A percentile compares a stretch with the other conserved stretches of the same genome.
phyloP scores from a whole-genome alignment of 2,329 filamentous ascomycete genomes.

The Neonectria punicea region DNA sequence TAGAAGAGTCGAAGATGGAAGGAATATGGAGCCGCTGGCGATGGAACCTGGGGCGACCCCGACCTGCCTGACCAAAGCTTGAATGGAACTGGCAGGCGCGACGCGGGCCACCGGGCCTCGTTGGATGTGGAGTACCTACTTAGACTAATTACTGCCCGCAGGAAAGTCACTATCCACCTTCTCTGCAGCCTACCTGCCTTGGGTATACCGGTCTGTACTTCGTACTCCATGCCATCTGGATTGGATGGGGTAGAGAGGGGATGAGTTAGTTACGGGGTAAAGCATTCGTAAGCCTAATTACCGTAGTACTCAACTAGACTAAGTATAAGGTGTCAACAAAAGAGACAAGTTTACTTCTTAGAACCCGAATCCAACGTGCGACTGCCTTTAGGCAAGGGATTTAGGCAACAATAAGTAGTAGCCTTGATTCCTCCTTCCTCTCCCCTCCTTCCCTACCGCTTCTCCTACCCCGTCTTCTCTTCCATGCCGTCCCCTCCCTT shows the following conservation, averaged over 20 bases:
- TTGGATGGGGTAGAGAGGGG: neutral
- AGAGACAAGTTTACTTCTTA: neutral
- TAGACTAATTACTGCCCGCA: neutral
- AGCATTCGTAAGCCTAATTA: neutral
- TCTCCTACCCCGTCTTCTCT: slow-evolving; percentile 9
- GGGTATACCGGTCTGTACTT: neutral
- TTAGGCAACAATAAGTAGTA: slow-evolving; percentile 30
- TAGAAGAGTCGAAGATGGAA: neutral
- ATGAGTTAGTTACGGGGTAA: neutral
- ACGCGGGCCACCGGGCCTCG: slow-evolving; percentile 12
- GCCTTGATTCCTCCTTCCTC: slow-evolving; percentile 35
- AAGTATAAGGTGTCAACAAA: too few relatives aligned
- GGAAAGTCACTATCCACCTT: slow-evolving; percentile 14
- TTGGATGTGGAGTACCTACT: slow-evolving; percentile 11
- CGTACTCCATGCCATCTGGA: neutral
- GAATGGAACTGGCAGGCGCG: slow-evolving; percentile 3
- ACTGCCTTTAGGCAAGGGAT: neutral
- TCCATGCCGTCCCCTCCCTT: slow-evolving; percentile 6
- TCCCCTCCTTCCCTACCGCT: slow-evolving; percentile 21
- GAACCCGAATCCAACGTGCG: neutral
- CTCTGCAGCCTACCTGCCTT: neutral
- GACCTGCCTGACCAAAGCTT: slow-evolving; percentile 4
- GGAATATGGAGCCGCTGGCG: slow-evolving; percentile 1
- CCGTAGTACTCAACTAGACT: too few relatives aligned
- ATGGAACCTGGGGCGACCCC: slow-evolving; percentile 20